Evolutionary conservation across 106 monocot species (phyloP).

Genomic region (Amphibolis antarctica): DNA sequence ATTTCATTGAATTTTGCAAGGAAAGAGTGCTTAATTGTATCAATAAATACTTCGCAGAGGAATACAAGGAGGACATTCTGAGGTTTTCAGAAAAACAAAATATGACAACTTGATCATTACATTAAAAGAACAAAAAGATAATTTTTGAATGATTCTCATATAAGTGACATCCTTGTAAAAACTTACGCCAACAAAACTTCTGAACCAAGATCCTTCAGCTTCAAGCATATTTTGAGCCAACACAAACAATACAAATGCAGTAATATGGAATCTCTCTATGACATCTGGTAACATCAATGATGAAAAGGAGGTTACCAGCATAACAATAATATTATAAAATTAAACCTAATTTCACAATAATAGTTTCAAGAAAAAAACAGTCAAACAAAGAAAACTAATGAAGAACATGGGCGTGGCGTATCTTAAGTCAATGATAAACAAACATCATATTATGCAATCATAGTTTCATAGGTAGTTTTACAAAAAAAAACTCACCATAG

Average conservation of each 20-base stretch:
- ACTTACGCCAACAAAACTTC: conserved; percentile 18
- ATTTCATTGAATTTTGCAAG: conserved; percentile 97
- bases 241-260: conserved; percentile 23
- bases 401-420: too few relatives aligned
- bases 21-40: conserved; percentile 88
- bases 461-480: too few relatives aligned
- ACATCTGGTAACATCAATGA: conserved; percentile 11
- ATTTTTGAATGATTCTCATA: background rate
- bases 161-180: background rate
- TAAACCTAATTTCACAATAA: too few relatives aligned
- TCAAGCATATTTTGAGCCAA: conserved; percentile 30
- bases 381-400: too few relatives aligned
- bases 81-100: conserved; percentile 8
- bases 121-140: background rate
- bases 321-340: background rate
- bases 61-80: conserved; percentile 77
- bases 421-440: too few relatives aligned
- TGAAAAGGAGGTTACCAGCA: background rate
- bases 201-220: conserved; percentile 24
- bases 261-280: conserved; percentile 24
- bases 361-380: too few relatives aligned
- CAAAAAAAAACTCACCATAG: conserved; percentile 46
- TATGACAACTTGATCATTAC: background rate
- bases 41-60: conserved; percentile 80
- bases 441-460: too few relatives aligned